These are phyloP conservation scores for Hansfordia pulvinata DNA, from an alignment of 2,329 filamentous ascomycete species.

Conservation along the genomic window DNA sequence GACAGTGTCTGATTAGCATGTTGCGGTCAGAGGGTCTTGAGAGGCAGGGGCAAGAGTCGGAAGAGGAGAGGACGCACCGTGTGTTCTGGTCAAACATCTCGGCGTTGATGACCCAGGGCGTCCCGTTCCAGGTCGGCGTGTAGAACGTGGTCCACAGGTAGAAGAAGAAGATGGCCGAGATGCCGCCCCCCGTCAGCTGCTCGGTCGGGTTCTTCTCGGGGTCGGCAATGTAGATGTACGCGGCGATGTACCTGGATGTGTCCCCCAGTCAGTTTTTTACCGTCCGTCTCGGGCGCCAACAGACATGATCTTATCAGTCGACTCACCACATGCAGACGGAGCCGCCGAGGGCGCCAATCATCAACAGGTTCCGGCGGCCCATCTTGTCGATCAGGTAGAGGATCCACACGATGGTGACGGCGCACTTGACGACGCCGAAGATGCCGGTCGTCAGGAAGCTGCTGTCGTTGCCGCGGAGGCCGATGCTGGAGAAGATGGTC, in stretches of 20 bases:
- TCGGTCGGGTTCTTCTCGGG: constrained; percentile 9
- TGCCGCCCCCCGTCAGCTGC: constrained; percentile 22
- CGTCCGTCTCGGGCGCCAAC: too few species aligned
- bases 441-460: constrained; percentile 50
- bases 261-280: too few species aligned
- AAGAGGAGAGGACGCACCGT: constrained; percentile 18
- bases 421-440: constrained; percentile 52
- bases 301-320: too few species aligned
- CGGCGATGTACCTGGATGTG: constrained; percentile 50
- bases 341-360: constrained; percentile 44
- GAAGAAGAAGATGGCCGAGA: constrained; percentile 56
- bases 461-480: constrained; percentile 41
- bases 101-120: constrained; percentile 61
- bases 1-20: too few species aligned
- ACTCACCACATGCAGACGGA: constrained; percentile 51
- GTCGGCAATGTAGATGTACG: constrained; percentile 39
- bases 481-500: constrained; percentile 50
- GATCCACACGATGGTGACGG: constrained; percentile 47
- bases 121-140: constrained; percentile 59
- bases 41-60: too few species aligned
- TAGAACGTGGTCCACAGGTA: constrained; percentile 65
- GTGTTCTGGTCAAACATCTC: constrained; percentile 66
- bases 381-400: constrained; percentile 47
- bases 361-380: constrained; percentile 44
- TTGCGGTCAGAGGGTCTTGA: too few species aligned